Conservation (phyloP, 2,329 filamentous ascomycete genomes). For the Ophiostoma quercus region DNA sequence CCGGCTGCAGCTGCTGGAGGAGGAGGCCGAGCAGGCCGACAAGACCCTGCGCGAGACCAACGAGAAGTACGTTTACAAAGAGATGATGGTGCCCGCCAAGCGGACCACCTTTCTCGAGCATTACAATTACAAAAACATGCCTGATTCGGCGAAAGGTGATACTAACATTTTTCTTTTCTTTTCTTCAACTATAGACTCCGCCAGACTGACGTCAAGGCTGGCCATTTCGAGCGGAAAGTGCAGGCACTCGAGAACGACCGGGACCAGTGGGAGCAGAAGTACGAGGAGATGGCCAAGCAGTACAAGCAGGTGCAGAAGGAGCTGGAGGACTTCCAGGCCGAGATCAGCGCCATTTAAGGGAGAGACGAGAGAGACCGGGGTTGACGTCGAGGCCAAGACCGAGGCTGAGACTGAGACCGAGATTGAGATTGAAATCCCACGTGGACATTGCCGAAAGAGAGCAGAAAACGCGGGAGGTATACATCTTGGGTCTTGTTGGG, state of each 20-base stretch:
- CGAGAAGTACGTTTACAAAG: conserved; percentile 72
- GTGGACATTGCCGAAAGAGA: too few species aligned
- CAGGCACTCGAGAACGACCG: conserved; percentile 88
- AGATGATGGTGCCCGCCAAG: background rate
- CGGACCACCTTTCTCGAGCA: conserved; percentile 22
- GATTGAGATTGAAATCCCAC: too few species aligned
- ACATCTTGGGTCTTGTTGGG: conserved; percentile 21
- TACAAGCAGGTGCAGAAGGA: conserved; percentile 79
- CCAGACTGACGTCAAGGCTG: conserved; percentile 98
- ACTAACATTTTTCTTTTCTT: conserved; percentile 19
- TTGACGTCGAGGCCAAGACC: background rate
- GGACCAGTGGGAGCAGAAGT: conserved; percentile 95
- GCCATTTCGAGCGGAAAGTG: conserved; percentile 98
- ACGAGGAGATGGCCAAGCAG: conserved; percentile 95
- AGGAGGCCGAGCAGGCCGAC: conserved; percentile 95
- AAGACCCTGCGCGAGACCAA: conserved; percentile 95
- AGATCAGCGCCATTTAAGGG: conserved; percentile 86
- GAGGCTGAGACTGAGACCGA: background rate
- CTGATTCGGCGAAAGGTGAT: conserved; percentile 24
- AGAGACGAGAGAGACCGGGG: background rate
- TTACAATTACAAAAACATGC: conserved; percentile 19
- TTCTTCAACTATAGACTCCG: conserved; percentile 64
- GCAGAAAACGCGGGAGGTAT: conserved; percentile 15
- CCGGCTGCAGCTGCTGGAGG: conserved; percentile 91
- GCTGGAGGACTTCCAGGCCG: conserved; percentile 80